These are phyloP conservation scores for Umbelopsis sp. DNA, from an alignment of 192 early-diverging fungal genomes.

Conservation along the genomic window DNA sequence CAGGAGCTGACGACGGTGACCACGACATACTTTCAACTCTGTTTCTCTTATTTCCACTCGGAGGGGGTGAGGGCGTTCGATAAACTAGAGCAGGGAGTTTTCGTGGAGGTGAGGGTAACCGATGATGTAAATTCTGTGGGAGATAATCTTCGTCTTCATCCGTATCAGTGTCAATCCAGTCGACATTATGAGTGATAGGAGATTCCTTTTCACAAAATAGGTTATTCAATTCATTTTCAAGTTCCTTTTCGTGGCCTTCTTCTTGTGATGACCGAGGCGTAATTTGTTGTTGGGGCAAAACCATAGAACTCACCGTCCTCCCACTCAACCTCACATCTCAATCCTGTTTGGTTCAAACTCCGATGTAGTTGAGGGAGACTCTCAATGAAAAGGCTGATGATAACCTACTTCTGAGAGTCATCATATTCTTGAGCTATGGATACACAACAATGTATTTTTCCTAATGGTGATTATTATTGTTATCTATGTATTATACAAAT, in stretches of 20 bases:
- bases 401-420: too few relatives aligned
- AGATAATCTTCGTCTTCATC: constrained; percentile 30
- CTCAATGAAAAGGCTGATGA: neutral
- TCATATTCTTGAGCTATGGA: too few relatives aligned
- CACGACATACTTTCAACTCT: constrained; percentile 13
- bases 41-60: constrained; percentile 6
- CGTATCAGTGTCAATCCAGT: constrained; percentile 28
- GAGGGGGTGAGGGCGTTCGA: neutral
- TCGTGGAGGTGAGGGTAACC: constrained; percentile 13
- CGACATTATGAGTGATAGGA: constrained; percentile 5
- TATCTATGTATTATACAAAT: too few relatives aligned
- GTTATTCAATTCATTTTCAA: neutral
- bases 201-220: neutral
- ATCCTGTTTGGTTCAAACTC: neutral
- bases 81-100: neutral
- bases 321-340: neutral
- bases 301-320: neutral
- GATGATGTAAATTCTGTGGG: constrained; percentile 16
- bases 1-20: neutral
- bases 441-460: too few relatives aligned
- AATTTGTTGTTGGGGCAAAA: neutral
- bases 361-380: neutral
- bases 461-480: too few relatives aligned
- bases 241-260: neutral
- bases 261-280: constrained; percentile 5